Base-by-base conservation (phyloP, 257 asterid species). In the Nicotiana otophora region DNA sequence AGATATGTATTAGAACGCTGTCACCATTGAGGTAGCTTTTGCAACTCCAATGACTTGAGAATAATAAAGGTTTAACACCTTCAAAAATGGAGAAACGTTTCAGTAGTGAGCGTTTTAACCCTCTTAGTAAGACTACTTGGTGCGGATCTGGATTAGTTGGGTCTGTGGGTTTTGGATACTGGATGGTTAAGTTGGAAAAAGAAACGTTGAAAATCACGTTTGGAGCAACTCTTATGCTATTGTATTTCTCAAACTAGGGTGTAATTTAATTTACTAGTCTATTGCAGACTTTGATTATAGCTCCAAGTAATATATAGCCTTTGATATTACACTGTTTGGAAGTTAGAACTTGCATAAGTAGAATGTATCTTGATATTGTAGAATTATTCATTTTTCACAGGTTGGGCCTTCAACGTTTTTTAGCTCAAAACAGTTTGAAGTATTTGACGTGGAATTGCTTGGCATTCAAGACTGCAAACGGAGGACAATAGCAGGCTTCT, bases 321-420 rank as follows among this genome's bases (percentile, higher is more conserved):
- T 66, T 67, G 76, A 34, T 67, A 34, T 34, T 42, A 67, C 51
- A 23, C 20, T 48, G 61, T 48, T n/a, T 75, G 23, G 46, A 16
- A 51, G 63, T 15, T 42, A 9, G 12, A 42, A 42, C 51, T 3
- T 51, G 63, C 63, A 51, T 15, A 51, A 51, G 26, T 74, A 75
- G 46, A 51, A 36, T 23, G 83, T 81, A 46, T 78, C 61, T 83
- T 80, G 34, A 55, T 54, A 36, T 61, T 62, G 15, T 70, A 31
- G 34, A 31, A 34, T 48, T 61, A 55, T 80, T 16, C 26, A 51
- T 85, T 68, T 60, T 51, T 69, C 64, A 77, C 91, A 96, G 99
- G 99, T 94, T 11, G 98, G 99, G 72, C 99, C 98, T 79, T 92
- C 98, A 14, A 96, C 97, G 3, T 96, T 94, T 86, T 94, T 94